Evolutionary conservation across 1,139 yeast species (phyloP), one percentile per base, ranked within the genome.

Genomic region (Geotrichum europaeum): DNA sequence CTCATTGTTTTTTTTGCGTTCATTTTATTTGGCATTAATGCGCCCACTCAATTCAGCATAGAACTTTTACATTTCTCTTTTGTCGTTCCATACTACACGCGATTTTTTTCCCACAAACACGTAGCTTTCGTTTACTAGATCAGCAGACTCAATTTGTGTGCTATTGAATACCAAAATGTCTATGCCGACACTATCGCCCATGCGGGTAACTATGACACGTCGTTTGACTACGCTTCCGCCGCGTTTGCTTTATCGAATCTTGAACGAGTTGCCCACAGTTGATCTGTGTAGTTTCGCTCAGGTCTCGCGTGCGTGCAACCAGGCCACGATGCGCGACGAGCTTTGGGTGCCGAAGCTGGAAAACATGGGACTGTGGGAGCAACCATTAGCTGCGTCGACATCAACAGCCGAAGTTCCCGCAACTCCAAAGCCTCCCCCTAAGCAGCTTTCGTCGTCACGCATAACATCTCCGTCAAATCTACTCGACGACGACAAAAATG

Each of bases 321-420:
- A 72, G 49, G 71, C 74, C 15, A 72, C 72, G 5, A 66, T 69
- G 67, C 67, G 73, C 59, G 72, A 69, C 6, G 68, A 70, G 18
- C 69, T 84, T 28, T 87, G 92, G 92, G 69, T 79, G 4, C 67
- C 75, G 4, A 78, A 80, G 68, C 73, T 87, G 58, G 74, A 71
- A 63, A 71, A 69, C 32, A 76, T 87, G 73, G 82, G 80, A 0
- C 69, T 83, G 4, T 83, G 86, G 85, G 72, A 75, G 10, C 36
- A 28, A 6, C 25, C 56, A 6, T 7, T 10, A 20, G 49, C 10
- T 10, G 6, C 49, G 9, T 5, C 43, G 43, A 6, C 43, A 36
- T 6, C 18, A n/a, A 4, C 43, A 18, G 18, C 43, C 6, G 6
- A 36, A 36, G 43, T 36, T 36, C 43, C 43, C 10, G 43, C 43